Percentiles rank a stretch among this genome's conserved stretches.
These are phyloP conservation scores for Ciborinia camelliae DNA, from an alignment of 2,329 filamentous ascomycete genomes.

Conservation along the genomic window DNA sequence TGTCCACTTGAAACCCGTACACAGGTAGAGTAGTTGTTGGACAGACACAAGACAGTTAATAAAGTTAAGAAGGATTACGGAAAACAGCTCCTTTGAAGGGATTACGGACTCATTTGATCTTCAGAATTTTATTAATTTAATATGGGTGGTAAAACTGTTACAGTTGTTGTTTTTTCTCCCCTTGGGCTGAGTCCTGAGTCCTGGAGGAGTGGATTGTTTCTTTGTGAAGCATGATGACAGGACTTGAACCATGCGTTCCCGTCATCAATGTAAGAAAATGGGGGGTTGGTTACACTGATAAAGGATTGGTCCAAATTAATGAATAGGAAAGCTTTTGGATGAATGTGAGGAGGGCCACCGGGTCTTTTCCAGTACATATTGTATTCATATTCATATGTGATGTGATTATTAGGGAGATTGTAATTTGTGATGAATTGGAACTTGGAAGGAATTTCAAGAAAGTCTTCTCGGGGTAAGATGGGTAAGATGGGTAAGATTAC, in stretches of 20 bases:
- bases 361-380: background rate
- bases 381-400: too few species aligned
- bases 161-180: background rate
- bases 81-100: background rate
- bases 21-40: background rate
- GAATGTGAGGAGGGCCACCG: background rate
- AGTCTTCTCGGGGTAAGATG: background rate
- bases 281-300: conserved; percentile 8
- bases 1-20: background rate
- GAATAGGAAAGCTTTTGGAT: background rate
- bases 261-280: background rate
- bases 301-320: conserved; percentile 4
- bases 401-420: conserved; percentile 1
- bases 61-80: too few species aligned
- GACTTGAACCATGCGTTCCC: conserved; percentile 11
- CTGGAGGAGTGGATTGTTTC: background rate
- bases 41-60: background rate
- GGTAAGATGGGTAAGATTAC: conserved; percentile 1
- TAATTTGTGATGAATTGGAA: background rate
- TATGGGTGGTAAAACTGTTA: background rate
- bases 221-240: conserved; percentile 12
- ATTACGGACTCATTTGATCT: background rate
- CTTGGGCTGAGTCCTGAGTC: background rate
- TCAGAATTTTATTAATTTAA: background rate
- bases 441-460: background rate